phyloP scores from a whole-genome alignment of 2,329 filamentous ascomycete species.

The Chrysosporium queenslandicum region DNA sequence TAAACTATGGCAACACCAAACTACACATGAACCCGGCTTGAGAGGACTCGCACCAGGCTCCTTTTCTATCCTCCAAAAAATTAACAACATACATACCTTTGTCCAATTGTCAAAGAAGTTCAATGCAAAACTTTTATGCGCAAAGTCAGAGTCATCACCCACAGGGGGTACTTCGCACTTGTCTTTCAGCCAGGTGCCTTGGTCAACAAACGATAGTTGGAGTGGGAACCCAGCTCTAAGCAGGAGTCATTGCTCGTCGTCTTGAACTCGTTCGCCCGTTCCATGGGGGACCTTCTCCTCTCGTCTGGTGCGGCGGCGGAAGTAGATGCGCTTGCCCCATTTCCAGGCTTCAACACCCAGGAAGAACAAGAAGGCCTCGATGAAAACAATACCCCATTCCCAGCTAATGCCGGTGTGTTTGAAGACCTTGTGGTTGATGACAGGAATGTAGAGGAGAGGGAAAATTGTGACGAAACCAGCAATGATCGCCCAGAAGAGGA shows the following conservation, averaged over 20 bases:
- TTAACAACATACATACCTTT: neutral
- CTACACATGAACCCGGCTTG: neutral
- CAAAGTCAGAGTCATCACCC: neutral
- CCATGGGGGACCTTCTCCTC: constrained; percentile 3
- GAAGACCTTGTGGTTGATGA: constrained; percentile 55
- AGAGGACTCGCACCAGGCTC: neutral
- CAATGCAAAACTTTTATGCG: constrained; percentile 2
- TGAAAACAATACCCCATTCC: constrained; percentile 61
- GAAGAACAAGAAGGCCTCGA: constrained; percentile 53
- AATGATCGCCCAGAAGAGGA: constrained; percentile 57
- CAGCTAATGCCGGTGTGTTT: constrained; percentile 55
- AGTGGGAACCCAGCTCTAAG: neutral
- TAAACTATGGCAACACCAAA: neutral
- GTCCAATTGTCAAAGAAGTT: neutral
- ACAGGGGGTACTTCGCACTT: neutral
- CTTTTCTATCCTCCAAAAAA: neutral
- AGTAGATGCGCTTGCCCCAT: constrained; percentile 52
- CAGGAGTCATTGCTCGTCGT: constrained; percentile 13
- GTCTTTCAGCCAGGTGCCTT: neutral
- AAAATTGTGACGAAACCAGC: constrained; percentile 49
- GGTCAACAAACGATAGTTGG: neutral
- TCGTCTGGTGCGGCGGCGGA: constrained; percentile 27
- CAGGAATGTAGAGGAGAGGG: constrained; percentile 57
- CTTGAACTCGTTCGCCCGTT: constrained; percentile 7
- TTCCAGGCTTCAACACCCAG: constrained; percentile 57